Evolutionary conservation across 768 basidiomycete genomes (phyloP).

Genomic region (Trametes punicea): DNA sequence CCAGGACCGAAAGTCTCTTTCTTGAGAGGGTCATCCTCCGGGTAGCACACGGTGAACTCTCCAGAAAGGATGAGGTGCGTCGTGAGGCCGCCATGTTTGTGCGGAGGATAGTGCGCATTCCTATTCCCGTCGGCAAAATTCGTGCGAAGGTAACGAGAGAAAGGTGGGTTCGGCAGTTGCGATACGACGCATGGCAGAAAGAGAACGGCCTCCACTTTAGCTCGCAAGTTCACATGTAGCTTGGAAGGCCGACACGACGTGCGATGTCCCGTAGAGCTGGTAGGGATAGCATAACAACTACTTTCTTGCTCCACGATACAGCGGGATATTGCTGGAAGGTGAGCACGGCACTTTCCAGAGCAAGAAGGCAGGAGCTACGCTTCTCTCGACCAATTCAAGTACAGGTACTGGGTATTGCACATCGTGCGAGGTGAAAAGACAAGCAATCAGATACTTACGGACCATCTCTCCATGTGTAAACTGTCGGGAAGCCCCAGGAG

Average conservation of each 20-base stretch:
- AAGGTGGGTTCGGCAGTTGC: background rate
- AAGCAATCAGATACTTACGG: slow-evolving; percentile 18
- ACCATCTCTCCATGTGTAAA: slow-evolving; percentile 30
- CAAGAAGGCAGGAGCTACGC: no score
- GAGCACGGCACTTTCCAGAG: no score
- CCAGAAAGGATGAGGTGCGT: slow-evolving; percentile 31
- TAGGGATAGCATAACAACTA: no score
- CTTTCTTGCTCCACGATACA: no score
- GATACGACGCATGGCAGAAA: background rate
- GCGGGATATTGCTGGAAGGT: no score
- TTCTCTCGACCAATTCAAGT: no score
- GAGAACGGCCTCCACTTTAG: background rate
- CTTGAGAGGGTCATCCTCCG: slow-evolving; percentile 21
- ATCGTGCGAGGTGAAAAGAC: background rate
- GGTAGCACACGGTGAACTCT: slow-evolving; percentile 27
- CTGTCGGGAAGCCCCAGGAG: slow-evolving; percentile 28
- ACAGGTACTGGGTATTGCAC: no score
- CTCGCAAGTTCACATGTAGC: background rate
- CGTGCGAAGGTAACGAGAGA: background rate
- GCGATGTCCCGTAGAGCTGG: background rate
- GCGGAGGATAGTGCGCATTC: slow-evolving; percentile 28
- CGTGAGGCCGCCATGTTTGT: slow-evolving; percentile 26
- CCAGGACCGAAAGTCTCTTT: slow-evolving; percentile 29
- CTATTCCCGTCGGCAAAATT: slow-evolving; percentile 1
- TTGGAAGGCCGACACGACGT: background rate